These are phyloP conservation scores for Fusarium cicatricum DNA, from an alignment of 2,329 filamentous ascomycete genomes.

Conservation along the genomic window DNA sequence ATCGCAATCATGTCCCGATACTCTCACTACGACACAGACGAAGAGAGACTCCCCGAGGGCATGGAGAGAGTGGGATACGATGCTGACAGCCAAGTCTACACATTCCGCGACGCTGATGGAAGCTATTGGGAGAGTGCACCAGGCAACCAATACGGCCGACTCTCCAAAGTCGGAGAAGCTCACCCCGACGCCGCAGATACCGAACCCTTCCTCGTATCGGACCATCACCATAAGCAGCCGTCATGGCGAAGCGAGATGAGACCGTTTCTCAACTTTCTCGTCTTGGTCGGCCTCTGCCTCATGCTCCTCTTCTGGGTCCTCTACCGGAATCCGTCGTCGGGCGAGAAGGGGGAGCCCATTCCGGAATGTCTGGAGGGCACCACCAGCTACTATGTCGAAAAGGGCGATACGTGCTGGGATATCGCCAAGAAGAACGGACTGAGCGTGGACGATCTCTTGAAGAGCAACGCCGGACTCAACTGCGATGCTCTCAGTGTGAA, in stretches of 20 bases:
- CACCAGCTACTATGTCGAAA: conserved; percentile 50
- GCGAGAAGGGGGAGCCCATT: conserved; percentile 18
- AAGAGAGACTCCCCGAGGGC: conserved; percentile 62
- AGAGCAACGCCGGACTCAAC: conserved; percentile 55
- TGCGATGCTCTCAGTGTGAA: conserved; percentile 57
- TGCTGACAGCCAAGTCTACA: conserved; percentile 62
- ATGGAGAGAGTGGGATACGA: conserved; percentile 65
- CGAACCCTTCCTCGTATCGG: conserved; percentile 44
- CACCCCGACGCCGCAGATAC: conserved; percentile 41
- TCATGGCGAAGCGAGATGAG: conserved; percentile 62
- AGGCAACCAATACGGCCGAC: conserved; percentile 58
- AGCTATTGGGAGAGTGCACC: conserved; percentile 59
- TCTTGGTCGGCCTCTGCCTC: conserved; percentile 61
- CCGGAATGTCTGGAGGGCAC: conserved; percentile 44
- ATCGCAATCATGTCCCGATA: conserved; percentile 50
- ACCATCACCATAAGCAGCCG: conserved; percentile 38
- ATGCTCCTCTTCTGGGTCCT: conserved; percentile 60
- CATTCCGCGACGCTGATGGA: conserved; percentile 59
- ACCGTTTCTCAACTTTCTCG: conserved; percentile 66
- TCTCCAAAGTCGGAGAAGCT: conserved; percentile 51
- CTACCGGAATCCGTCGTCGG: conserved; percentile 42
- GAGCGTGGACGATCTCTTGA: conserved; percentile 56
- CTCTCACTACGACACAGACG: conserved; percentile 56
- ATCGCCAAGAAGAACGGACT: conserved; percentile 55
- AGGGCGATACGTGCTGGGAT: conserved; percentile 63